Evolutionary conservation across 192 early-diverging fungal genomes (phyloP), one percentile per base, ranked within the genome.

Genomic region (Kappamyces sp.): DNA sequence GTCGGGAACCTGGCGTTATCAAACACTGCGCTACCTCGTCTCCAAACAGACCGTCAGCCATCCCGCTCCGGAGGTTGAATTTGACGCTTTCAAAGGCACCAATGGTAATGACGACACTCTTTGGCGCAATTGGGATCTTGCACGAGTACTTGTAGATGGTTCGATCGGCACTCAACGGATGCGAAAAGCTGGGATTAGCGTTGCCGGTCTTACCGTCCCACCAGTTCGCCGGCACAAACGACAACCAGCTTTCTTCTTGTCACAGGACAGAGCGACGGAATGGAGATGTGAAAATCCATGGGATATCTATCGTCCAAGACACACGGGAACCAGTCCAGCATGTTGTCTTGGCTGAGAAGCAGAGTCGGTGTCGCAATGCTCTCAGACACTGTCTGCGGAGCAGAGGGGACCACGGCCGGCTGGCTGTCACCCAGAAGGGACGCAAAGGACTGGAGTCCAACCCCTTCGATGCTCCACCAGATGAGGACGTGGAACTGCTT

Each of bases 11-110:
- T 60, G 46, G 78, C 77, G 22, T 85, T 88, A 42, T 76, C 64
- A 37, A 68, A 73, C 14, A 91, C 74, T 51, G 90, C 87, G 4
- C 72, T 70, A 5, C 71, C 63, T 6, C 70, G 64, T 22, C 85
- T 86, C 4, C 85, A 94, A 0, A 77, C 89, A 73, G 83, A 91
- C 38, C 66, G 66, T n/a, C 51, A 41, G 22, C 50, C 59, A 32
- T n/a, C 31, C 22, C 47, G 36, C 37, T 33, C 32, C 48, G 57
- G 6, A 57, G 11, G 36, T 9, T 59, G 12, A 65, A 60, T 51
- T 35, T 49, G 33, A 31, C 35, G 32, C 50, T 57, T 37, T 68
- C 67, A 14, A 72, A 80, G 30, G 66, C 63, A 2, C 74, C 78
- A 22, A 72, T 66, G 5, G 73, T 70, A 8, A 80, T 46, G 37